phyloP scores from a whole-genome alignment of 352 stramenopile species.

The Pythium rishiriense region DNA sequence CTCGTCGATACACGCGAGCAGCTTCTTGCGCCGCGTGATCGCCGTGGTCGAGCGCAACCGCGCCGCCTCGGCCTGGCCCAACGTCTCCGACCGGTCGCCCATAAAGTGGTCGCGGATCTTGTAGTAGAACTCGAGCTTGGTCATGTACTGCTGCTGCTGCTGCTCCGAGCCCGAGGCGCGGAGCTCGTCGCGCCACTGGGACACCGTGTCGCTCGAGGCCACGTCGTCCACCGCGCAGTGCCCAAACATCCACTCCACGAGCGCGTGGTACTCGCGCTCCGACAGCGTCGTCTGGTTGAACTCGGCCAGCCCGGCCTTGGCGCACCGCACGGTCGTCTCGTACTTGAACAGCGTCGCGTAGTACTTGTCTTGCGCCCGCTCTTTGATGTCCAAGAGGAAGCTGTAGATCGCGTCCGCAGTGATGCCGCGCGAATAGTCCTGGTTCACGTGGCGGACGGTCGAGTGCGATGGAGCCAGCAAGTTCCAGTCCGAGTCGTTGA shows the following conservation, averaged over 20 bases:
- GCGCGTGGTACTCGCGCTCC: slow-evolving; percentile 17
- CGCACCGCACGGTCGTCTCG: slow-evolving; percentile 15
- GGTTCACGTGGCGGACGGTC: slow-evolving; percentile 11
- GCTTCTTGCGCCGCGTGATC: slow-evolving; percentile 24
- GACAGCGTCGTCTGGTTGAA: slow-evolving; percentile 22
- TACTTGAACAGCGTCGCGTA: slow-evolving; percentile 15
- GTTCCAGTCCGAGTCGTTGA: slow-evolving; percentile 19
- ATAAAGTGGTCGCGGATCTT: slow-evolving; percentile 45
- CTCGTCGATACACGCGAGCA: slow-evolving; percentile 35
- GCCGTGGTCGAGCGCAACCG: slow-evolving; percentile 27
- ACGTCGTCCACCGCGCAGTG: slow-evolving; percentile 32
- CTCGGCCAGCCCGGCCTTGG: slow-evolving; percentile 15
- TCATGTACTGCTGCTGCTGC: slow-evolving; percentile 36
- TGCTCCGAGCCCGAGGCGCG: too few species aligned
- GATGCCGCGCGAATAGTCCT: slow-evolving; percentile 11
- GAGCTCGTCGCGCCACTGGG: slow-evolving; percentile 1
- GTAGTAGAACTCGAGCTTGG: slow-evolving; percentile 55
- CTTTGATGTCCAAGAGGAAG: slow-evolving; percentile 9
- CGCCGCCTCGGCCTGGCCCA: slow-evolving; percentile 26
- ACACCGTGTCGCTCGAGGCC: neutral
- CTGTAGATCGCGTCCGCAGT: slow-evolving; percentile 21
- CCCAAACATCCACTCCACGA: slow-evolving; percentile 36
- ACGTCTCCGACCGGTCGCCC: slow-evolving; percentile 15
- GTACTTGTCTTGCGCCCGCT: slow-evolving; percentile 5
- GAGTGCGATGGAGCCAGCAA: slow-evolving; percentile 16